phyloP scores from a whole-genome alignment of 2,329 filamentous ascomycete genomes.

The Aspergillus brasiliensis region DNA sequence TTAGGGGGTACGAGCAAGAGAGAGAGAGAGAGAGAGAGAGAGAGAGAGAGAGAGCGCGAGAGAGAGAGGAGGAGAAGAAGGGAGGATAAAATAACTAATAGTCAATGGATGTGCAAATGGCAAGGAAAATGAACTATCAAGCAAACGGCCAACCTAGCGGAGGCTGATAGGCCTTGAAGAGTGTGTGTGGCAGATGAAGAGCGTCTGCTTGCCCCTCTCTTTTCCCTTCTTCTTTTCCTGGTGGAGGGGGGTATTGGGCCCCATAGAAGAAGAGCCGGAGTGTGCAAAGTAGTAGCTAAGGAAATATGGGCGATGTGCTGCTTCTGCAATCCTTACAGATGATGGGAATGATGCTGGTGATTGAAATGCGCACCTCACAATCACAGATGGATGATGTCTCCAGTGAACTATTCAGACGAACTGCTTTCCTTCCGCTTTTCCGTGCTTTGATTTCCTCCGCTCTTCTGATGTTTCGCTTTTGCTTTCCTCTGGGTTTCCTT shows the following conservation, averaged over 20 bases:
- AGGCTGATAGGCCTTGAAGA: conserved; percentile 2
- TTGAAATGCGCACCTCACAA: neutral
- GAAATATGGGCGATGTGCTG: neutral
- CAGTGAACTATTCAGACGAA: neutral
- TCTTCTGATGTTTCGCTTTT: conserved; percentile 4
- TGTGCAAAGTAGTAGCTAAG: neutral
- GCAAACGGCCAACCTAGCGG: conserved; percentile 3
- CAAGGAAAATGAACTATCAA: conserved; percentile 2
- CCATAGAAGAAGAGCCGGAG: neutral
- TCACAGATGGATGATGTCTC: neutral
- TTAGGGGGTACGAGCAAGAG: neutral
- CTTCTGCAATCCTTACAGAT: conserved; percentile 8
- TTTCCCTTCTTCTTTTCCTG: conserved; percentile 2
- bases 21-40: neutral
- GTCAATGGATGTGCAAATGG: neutral
- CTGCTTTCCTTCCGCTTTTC: neutral
- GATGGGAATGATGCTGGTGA: conserved; percentile 4
- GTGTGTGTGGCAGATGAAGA: conserved; percentile 1
- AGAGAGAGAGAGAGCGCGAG: neutral
- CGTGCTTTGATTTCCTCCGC: neutral
- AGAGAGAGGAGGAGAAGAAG: no score
- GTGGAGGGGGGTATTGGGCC: conserved; percentile 10
- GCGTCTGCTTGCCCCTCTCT: conserved; percentile 11
- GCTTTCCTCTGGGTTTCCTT: conserved; percentile 3
- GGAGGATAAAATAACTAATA: neutral